phyloP scores from a whole-genome alignment of 1,139 yeast species.

The Diutina siamensis region DNA sequence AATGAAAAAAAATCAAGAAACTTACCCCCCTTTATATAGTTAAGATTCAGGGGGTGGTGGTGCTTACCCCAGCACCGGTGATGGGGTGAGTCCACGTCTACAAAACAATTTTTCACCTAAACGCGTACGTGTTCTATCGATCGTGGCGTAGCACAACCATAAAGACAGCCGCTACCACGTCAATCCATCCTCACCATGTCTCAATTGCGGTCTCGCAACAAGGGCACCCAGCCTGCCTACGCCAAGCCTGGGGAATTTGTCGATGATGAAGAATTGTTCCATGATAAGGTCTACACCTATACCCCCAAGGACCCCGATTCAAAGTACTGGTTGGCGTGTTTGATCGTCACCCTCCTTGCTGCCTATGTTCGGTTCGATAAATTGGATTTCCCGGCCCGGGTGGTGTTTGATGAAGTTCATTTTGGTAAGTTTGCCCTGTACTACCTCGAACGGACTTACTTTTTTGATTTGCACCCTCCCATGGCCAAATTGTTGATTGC shows the following conservation, averaged over 20 bases:
- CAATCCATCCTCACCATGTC: no score
- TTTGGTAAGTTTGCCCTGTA: conserved; percentile 94
- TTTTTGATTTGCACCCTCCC: conserved; percentile 96
- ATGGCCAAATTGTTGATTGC: conserved; percentile 92
- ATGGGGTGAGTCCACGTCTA: no score
- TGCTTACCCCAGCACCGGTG: no score
- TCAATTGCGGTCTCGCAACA: conserved; percentile 2
- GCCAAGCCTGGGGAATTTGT: not conserved
- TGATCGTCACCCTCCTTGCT: not conserved
- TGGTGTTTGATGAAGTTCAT: conserved; percentile 97
- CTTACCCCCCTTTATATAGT: no score
- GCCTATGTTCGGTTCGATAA: conserved; percentile 3
- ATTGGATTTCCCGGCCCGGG: conserved; percentile 17
- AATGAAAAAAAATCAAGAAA: no score
- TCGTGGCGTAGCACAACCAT: not conserved
- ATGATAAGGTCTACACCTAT: not conserved
- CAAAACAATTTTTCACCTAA: no score
- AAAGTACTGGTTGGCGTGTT: not conserved
- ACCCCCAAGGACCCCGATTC: conserved; percentile 1
- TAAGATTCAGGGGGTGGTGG: no score
- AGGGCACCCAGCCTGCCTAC: not conserved
- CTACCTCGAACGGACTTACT: conserved; percentile 71
- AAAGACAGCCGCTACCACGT: no score
- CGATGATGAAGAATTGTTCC: not conserved
- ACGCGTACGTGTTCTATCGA: not conserved